phyloP scores from a whole-genome alignment of 2,329 filamentous ascomycete genomes.

The Xylariales sp. region DNA sequence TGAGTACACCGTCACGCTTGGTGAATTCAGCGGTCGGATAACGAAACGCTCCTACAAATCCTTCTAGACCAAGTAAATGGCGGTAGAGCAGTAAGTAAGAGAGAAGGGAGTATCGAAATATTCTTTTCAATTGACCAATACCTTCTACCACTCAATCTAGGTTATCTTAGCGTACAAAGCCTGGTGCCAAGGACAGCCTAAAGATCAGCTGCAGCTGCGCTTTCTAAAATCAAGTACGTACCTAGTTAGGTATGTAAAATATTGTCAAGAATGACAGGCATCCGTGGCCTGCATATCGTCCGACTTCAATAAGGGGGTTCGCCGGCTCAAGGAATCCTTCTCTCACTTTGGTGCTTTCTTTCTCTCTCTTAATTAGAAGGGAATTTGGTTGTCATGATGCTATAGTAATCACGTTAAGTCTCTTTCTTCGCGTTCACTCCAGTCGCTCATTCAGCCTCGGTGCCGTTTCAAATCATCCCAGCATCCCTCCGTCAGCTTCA shows the following conservation, averaged over 20 bases:
- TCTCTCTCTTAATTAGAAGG: too few species aligned
- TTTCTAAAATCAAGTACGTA: conserved; percentile 8
- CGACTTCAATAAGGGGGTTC: conserved; percentile 7
- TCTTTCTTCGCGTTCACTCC: not conserved
- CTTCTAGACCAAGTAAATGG: too few species aligned
- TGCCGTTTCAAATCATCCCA: not conserved
- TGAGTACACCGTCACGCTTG: too few species aligned
- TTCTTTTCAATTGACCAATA: too few species aligned
- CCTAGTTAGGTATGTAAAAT: conserved; percentile 9
- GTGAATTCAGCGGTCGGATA: too few species aligned
- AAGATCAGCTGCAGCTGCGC: conserved; percentile 7
- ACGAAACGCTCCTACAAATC: too few species aligned
- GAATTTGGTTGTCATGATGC: too few species aligned
- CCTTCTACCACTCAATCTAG: too few species aligned
- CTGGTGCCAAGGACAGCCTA: not conserved
- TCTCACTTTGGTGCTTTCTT: too few species aligned
- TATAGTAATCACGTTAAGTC: not conserved
- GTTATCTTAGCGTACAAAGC: conserved; percentile 5
- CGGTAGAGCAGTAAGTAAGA: too few species aligned
- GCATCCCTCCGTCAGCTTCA: not conserved
- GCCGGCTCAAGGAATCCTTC: not conserved
- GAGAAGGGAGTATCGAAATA: too few species aligned
- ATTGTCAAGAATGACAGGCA: conserved; percentile 9
- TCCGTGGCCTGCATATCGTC: conserved; percentile 5
- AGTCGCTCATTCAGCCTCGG: conserved; percentile 3